Base-by-base conservation (phyloP, 352 stramenopile species). In the Globisporangium nagaii region DNA sequence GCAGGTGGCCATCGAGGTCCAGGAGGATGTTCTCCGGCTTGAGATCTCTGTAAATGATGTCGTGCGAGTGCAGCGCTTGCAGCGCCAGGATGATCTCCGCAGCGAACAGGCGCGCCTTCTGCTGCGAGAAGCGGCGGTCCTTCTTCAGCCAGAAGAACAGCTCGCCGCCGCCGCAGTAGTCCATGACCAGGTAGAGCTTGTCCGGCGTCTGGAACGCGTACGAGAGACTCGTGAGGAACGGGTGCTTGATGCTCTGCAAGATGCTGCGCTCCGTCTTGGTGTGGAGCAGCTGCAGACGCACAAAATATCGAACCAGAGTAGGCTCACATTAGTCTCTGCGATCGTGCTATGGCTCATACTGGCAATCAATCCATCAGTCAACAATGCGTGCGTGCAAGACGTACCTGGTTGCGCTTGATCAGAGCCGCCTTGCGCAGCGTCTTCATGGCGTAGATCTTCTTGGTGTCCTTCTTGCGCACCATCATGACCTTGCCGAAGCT, bases 71-170 rank as follows among this genome's bases (percentile, higher is more conserved):
- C 47, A 98, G 68, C 58, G 90, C 88, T 59, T 95, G 85, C 41
- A 98, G 77, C 24, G 86, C 93, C n/a, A 97, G 70, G 47, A 94
- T 84, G 64, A 98, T 98, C 66, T 98, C 93, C 13, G 93, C 93
- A 3, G 86, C 86, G 65, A 97, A 98, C 37, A 98, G 65, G 51
- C 85, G 82, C 57, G 87, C 86, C 66, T 95, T 93, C 58, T 90
- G 83, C 70, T 98, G 88, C 39, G 84, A 96, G 63, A 98, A 98
- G 30, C 86, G 82, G 28, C 89, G 81, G 63, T 96, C 86, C 62
- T 97, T 96, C 73, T 97, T 97, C 25, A 98, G 77, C 83, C 93
- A 97, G 66, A 97, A 97, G 70, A 98, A 98, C 19, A 98, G 79
- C 62, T 98, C 93, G 27, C 93, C 93, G 42, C 93, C 93, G 30